These are phyloP conservation scores for Chlorella vulgaris DNA, from an alignment of 139 green algal species.

Conservation along the genomic window DNA sequence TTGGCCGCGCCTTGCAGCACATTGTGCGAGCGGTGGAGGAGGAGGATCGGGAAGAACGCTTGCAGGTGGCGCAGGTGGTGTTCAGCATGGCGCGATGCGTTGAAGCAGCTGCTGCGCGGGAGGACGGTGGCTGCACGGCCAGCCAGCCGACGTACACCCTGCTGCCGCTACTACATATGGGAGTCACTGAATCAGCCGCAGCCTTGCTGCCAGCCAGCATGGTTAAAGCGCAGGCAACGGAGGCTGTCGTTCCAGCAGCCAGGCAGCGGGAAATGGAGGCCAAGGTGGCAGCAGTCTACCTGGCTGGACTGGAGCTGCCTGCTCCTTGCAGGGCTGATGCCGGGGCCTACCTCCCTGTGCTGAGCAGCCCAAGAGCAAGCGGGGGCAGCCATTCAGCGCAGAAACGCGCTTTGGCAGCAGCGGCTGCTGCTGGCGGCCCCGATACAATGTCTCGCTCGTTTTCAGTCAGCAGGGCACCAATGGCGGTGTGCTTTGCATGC, in stretches of 20 bases:
- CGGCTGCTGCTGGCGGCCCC: no score
- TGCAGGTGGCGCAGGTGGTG: slow-evolving; percentile 29
- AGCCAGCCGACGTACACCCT: background rate
- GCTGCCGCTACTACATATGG: background rate
- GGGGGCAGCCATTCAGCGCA: background rate
- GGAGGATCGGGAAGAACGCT: background rate
- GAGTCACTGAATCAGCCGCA: background rate
- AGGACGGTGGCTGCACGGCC: background rate
- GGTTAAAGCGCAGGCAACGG: background rate
- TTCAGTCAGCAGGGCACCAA: background rate
- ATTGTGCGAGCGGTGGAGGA: slow-evolving; percentile 27
- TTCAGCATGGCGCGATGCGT: slow-evolving; percentile 19
- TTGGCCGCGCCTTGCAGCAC: slow-evolving; percentile 24
- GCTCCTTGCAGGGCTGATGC: background rate
- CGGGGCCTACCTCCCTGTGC: background rate
- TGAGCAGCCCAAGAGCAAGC: background rate
- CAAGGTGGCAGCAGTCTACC: background rate
- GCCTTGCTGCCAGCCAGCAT: background rate
- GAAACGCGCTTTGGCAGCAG: no score
- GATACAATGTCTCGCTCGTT: no score
- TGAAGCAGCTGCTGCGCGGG: slow-evolving; percentile 17
- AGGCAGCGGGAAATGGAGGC: background rate
- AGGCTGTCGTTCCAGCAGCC: background rate
- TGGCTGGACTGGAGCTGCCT: background rate
- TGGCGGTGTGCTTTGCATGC: slow-evolving; percentile 15